These are phyloP conservation scores for Acanthamoeba lenticulata DNA, from an alignment of 208 protist genomes.

Conservation along the genomic window DNA sequence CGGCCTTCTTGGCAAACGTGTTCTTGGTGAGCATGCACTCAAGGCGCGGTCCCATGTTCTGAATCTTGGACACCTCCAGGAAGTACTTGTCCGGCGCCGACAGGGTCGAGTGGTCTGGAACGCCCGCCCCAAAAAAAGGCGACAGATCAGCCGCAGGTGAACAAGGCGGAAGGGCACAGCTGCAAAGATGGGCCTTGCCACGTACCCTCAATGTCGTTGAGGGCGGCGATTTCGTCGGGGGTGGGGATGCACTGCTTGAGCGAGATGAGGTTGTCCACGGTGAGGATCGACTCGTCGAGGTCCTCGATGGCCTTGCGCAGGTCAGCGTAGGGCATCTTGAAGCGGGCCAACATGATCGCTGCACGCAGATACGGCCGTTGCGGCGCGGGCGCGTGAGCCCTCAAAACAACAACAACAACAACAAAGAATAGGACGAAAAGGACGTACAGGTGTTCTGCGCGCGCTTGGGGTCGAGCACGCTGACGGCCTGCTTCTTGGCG, in stretches of 20 bases:
- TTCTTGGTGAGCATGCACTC: conserved; percentile 2
- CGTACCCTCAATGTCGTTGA: background rate
- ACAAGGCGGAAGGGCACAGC: too few species aligned
- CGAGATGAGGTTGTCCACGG: conserved; percentile 42
- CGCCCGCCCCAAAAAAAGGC: too few species aligned
- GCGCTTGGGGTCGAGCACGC: conserved; percentile 3
- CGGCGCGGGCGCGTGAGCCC: background rate
- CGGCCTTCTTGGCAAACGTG: conserved; percentile 3
- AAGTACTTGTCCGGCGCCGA: conserved; percentile 62
- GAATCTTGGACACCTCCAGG: conserved; percentile 46
- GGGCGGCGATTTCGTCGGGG: conserved; percentile 43
- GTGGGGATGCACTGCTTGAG: conserved; percentile 65
- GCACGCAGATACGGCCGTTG: background rate
- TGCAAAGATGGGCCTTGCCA: background rate
- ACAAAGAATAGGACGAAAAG: too few species aligned
- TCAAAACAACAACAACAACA: background rate
- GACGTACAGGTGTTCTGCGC: conserved; percentile 26
- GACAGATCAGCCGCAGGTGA: background rate
- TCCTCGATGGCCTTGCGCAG: conserved; percentile 58
- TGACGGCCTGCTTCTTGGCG: conserved; percentile 26
- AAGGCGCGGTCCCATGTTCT: background rate
- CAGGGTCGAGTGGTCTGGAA: background rate
- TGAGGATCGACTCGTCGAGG: conserved; percentile 1
- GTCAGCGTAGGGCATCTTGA: conserved; percentile 51
- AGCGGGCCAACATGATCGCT: conserved; percentile 70